Conservation (phyloP, 148 eudicot genomes). For the Gaultheria prostrata region DNA sequence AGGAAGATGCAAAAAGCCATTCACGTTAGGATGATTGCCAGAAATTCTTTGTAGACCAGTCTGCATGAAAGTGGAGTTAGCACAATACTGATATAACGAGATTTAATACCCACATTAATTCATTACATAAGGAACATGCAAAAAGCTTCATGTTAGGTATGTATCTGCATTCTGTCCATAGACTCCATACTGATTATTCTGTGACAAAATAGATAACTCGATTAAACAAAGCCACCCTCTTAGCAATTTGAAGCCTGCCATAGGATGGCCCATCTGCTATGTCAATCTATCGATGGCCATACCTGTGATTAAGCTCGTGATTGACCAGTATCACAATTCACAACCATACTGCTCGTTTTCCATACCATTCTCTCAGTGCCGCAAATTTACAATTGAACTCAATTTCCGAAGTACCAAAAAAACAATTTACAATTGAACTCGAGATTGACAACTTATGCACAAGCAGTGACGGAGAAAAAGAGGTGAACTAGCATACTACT, state of each 20-base stretch:
- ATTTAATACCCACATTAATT: background rate
- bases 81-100: background rate
- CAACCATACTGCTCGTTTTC: background rate
- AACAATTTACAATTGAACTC: background rate
- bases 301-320: background rate
- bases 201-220: background rate
- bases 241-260: background rate
- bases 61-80: constrained; percentile 42
- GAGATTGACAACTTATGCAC: background rate
- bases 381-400: too few species aligned
- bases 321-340: background rate
- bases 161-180: background rate
- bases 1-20: background rate
- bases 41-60: constrained; percentile 81
- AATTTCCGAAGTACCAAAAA: too few species aligned
- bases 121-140: background rate
- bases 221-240: background rate
- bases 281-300: background rate
- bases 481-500: background rate
- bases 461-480: background rate
- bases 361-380: too few species aligned
- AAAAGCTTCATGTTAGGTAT: background rate
- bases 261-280: background rate
- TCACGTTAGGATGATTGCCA: constrained; percentile 61
- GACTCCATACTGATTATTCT: background rate